Percentiles rank a stretch among this genome's conserved stretches.
These are phyloP conservation scores for Begonia peltatifolia DNA, from an alignment of 306 rosid genomes.

Conservation along the genomic window DNA sequence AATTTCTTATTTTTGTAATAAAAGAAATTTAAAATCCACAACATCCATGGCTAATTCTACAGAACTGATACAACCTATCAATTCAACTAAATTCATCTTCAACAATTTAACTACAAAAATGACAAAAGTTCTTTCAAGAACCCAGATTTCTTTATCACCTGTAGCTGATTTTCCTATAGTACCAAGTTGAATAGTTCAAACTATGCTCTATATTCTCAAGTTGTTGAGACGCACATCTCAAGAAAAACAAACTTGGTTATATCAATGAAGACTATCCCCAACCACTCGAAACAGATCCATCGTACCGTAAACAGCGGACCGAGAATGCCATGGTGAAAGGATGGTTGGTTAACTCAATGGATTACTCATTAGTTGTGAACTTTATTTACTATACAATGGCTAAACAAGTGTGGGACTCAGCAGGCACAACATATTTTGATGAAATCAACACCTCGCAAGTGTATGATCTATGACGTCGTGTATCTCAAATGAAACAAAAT, in stretches of 20 bases:
- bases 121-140: not conserved
- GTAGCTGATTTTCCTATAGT: not conserved
- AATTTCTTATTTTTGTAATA: not conserved
- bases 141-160: not conserved
- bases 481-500: not conserved
- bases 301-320: not conserved
- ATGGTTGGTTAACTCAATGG: constrained; percentile 4
- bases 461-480: constrained; percentile 3
- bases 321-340: constrained; percentile 1
- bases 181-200: constrained; percentile 8
- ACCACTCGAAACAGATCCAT: not conserved
- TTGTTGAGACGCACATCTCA: constrained; percentile 12
- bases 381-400: constrained; percentile 3
- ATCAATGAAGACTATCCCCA: constrained; percentile 6
- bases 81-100: not conserved
- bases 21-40: not conserved
- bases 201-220: constrained; percentile 3
- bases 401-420: constrained; percentile 2
- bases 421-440: constrained; percentile 6
- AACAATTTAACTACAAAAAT: not conserved
- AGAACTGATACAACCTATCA: not conserved
- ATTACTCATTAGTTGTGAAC: not conserved
- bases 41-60: not conserved
- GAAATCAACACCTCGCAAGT: constrained; percentile 2
- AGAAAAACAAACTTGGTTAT: constrained; percentile 6